Conservation (phyloP, 164 flowering plant species). For the Magnolia kwangsiensis region DNA sequence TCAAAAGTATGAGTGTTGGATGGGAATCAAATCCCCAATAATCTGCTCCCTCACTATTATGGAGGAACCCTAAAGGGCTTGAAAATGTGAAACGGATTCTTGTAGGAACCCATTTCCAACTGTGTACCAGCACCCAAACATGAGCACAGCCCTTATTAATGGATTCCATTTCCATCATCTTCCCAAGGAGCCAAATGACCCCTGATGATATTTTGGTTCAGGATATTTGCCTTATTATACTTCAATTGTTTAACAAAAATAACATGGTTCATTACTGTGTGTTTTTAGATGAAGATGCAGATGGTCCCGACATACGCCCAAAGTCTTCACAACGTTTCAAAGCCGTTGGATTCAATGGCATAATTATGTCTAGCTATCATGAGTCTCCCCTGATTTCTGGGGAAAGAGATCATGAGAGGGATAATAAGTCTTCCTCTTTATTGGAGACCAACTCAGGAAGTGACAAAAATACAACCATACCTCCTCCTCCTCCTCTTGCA, state of each 20-base stretch:
- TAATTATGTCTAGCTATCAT: slow-evolving; percentile 8
- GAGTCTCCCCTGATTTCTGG: slow-evolving; percentile 7
- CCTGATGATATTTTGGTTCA: background rate
- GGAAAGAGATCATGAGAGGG: slow-evolving; percentile 9
- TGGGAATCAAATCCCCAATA: background rate
- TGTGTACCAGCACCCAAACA: background rate
- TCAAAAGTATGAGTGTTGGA: background rate
- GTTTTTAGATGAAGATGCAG: slow-evolving; percentile 26
- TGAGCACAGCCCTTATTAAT: background rate
- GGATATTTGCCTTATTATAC: background rate
- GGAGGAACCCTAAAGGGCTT: background rate
- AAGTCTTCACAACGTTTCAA: slow-evolving; percentile 19
- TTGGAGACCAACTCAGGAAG: slow-evolving; percentile 10
- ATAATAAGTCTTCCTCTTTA: slow-evolving; percentile 7
- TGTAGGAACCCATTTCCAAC: background rate
- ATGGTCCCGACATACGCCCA: slow-evolving; percentile 12
- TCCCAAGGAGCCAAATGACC: background rate
- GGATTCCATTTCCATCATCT: background rate
- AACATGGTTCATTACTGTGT: background rate
- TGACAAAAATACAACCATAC: slow-evolving; percentile 15
- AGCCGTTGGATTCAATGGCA: slow-evolving; percentile 9
- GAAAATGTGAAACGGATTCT: background rate
- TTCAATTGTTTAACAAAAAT: background rate
- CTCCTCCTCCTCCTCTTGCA: slow-evolving; percentile 23
- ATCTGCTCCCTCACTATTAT: background rate